Evolutionary conservation across 805 yeast genomes (phyloP).

Genomic region (Suhomyces pyralidae): DNA sequence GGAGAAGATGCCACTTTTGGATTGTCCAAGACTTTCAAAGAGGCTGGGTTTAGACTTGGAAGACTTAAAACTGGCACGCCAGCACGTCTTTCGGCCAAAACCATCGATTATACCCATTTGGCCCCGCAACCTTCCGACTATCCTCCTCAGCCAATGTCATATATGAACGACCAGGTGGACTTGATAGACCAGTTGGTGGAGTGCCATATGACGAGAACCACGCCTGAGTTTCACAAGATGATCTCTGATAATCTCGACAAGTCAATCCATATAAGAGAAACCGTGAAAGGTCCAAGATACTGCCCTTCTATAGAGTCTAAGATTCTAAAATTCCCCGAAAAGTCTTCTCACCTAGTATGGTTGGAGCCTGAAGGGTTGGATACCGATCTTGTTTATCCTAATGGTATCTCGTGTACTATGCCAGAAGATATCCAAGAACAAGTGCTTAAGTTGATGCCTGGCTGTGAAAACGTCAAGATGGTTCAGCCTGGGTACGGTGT

Average conservation of each 20-base stretch:
- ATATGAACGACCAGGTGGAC: slow-evolving; percentile 64
- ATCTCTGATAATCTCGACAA: slow-evolving; percentile 69
- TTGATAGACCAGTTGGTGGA: slow-evolving; percentile 55
- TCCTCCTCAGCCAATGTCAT: slow-evolving; percentile 90
- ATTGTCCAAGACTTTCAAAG: slow-evolving; percentile 69
- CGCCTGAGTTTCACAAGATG: slow-evolving; percentile 66
- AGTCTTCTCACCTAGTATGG: slow-evolving; percentile 81
- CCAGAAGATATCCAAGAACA: slow-evolving; percentile 86
- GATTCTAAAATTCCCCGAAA: slow-evolving; percentile 74
- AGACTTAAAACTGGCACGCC: slow-evolving; percentile 97
- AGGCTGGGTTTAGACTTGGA: slow-evolving; percentile 80
- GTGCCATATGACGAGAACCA: slow-evolving; percentile 80
- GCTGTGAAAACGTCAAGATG: slow-evolving; percentile 85
- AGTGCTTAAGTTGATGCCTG: slow-evolving; percentile 76
- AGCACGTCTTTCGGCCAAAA: slow-evolving; percentile 70
- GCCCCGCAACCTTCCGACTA: slow-evolving; percentile 74
- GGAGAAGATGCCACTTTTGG: slow-evolving; percentile 94
- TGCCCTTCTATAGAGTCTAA: slow-evolving; percentile 97
- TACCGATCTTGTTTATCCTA: slow-evolving; percentile 87
- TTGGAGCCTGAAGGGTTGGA: slow-evolving; percentile 94
- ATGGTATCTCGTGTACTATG: slow-evolving; percentile 94
- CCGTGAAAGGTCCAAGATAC: slow-evolving; percentile 94
- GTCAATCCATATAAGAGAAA: slow-evolving; percentile 87
- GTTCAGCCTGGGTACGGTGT: slow-evolving; percentile 98
- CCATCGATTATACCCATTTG: slow-evolving; percentile 67